Evolutionary conservation across 805 yeast species (phyloP), one percentile per base, ranked within the genome.

Genomic region (Dipodascus albidus): DNA sequence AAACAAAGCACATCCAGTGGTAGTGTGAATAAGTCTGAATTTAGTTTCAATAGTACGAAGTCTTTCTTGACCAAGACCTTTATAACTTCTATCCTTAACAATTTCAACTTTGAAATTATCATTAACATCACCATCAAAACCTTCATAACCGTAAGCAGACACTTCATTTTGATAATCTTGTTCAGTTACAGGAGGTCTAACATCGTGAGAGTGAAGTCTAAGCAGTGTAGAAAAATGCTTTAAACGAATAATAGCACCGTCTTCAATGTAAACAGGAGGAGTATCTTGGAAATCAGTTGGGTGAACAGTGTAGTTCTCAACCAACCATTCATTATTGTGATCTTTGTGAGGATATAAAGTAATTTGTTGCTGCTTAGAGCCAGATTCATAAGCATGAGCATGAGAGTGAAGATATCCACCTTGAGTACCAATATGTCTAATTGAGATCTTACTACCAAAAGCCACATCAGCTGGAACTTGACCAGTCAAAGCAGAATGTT

Each of bases 111-210:
- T 78, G 76, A 88, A 89, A 57, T 79, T 78, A 65, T 86, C 89
- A 63, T 80, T 81, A 47, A 75, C 73, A 59, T 85, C 85, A 17
- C 87, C 93, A 1, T 70, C 69, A 62, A 79, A 79, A 1, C 81
- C 78, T 3, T 73, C 67, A 66, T 77, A 78, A 2, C 91, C 93
- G 54, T 80, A 72, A 58, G 87, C 81, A 23, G 87, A 77, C 0
- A 89, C 95, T 67, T 89, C 96, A 58, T 77, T 78, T 63, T 89
- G 83, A 67, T 91, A 90, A 53, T 93, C 98, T 63, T 87, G 93
- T 63, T 87, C 96, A 8, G 91, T 78, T 23, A 89, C 79, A 8
- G 96, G 96, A 2, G 98, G 96, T 56, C 90, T 80, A 51, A 77
- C 71, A 56, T 86, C 85, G 57, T 76, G 81, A 20, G 88, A 85